Conservation (phyloP, 1,284 basidiomycete genomes). For the Rhizoctonia solani region DNA sequence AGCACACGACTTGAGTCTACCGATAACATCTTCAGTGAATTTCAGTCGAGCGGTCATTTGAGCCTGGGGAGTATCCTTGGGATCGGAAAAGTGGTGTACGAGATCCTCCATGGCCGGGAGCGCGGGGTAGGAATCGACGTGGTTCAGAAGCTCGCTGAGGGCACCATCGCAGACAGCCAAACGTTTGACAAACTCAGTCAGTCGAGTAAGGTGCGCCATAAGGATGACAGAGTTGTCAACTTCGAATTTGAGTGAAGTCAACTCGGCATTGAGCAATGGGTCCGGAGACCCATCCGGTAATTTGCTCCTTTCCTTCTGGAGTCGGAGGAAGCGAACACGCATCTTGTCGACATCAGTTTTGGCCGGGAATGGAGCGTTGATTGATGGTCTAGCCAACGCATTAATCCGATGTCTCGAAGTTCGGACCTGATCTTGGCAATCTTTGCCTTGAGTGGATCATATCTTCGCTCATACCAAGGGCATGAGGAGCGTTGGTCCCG, state of each 20-base stretch:
- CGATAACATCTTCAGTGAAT: conserved; percentile 61
- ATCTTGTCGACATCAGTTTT: conserved; percentile 53
- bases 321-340: conserved; percentile 51
- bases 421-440: conserved; percentile 56
- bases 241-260: conserved; percentile 63
- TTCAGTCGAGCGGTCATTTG: conserved; percentile 63
- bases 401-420: conserved; percentile 66
- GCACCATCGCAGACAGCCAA: conserved; percentile 67
- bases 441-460: conserved; percentile 46
- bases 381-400: conserved; percentile 54
- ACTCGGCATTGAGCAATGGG: conserved; percentile 55
- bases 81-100: conserved; percentile 53
- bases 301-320: conserved; percentile 53
- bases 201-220: conserved; percentile 55
- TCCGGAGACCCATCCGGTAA: conserved; percentile 53
- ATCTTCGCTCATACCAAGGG: conserved; percentile 41
- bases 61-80: conserved; percentile 58
- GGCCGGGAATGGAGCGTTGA: conserved; percentile 54
- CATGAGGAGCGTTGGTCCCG: conserved; percentile 47
- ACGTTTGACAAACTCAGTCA: conserved; percentile 57
- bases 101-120: conserved; percentile 54
- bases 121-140: conserved; percentile 74
- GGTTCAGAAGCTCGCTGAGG: conserved; percentile 78
- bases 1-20: conserved; percentile 52
- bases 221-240: conserved; percentile 55